phyloP scores from a whole-genome alignment of 2,329 filamentous ascomycete species.

The Hirsutella minnesotensis region DNA sequence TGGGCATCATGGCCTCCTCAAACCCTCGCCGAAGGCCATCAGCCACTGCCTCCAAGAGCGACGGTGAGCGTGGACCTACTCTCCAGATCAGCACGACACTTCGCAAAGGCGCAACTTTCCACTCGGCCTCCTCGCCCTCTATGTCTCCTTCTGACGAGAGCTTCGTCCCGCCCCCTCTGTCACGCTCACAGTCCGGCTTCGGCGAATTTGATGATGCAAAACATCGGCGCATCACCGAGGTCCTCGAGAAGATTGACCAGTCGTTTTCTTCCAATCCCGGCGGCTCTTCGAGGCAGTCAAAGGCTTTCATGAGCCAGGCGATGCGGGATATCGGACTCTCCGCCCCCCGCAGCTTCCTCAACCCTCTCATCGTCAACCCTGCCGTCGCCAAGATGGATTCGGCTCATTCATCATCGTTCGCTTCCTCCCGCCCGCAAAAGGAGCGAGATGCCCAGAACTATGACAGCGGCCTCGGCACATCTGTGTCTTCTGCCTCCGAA shows the following conservation, averaged over 20 bases:
- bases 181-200: slow-evolving; percentile 56
- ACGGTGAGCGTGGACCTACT: slow-evolving; percentile 19
- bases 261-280: slow-evolving; percentile 34
- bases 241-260: slow-evolving; percentile 54
- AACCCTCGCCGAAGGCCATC: slow-evolving; percentile 35
- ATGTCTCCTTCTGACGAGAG: slow-evolving; percentile 24
- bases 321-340: slow-evolving; percentile 46
- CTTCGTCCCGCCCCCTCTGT: slow-evolving; percentile 42
- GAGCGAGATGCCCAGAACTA: slow-evolving; percentile 55
- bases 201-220: slow-evolving; percentile 63
- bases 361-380: slow-evolving; percentile 40
- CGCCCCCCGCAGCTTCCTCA: slow-evolving; percentile 47
- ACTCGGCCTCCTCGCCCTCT: slow-evolving; percentile 35
- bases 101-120: slow-evolving; percentile 60
- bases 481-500: slow-evolving; percentile 51
- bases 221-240: slow-evolving; percentile 55
- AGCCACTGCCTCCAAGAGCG: slow-evolving; percentile 21
- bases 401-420: slow-evolving; percentile 34
- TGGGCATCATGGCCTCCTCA: slow-evolving; percentile 31
- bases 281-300: slow-evolving; percentile 16
- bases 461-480: slow-evolving; percentile 82
- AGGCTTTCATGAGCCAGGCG: slow-evolving; percentile 7
- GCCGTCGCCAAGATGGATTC: slow-evolving; percentile 30
- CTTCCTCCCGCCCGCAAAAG: slow-evolving; percentile 38
- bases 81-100: slow-evolving; percentile 34